Evolutionary conservation across 2,329 filamentous ascomycete genomes (phyloP).

Genomic region (Stagonosporopsis chrysanthemi): DNA sequence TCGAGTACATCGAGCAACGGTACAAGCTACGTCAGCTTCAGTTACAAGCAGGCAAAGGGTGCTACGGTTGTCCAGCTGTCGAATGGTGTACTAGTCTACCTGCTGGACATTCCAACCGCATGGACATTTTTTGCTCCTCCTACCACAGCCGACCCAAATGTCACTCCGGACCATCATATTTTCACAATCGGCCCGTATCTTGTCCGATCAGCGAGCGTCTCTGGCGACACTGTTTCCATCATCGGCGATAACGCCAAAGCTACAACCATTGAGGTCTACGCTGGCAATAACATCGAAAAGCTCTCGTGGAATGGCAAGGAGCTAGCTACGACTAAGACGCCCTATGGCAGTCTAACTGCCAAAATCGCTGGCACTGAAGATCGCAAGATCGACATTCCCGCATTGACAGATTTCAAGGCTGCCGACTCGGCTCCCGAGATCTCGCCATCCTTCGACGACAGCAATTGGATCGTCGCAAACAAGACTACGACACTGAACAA

Average conservation of each 20-base stretch:
- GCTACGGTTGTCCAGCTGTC: conserved; percentile 58
- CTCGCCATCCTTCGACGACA: conserved; percentile 58
- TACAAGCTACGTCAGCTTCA: conserved; percentile 43
- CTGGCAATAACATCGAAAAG: conserved; percentile 37
- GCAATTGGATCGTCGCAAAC: conserved; percentile 59
- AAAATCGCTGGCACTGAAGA: conserved; percentile 50
- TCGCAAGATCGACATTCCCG: conserved; percentile 54
- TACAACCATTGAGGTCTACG: conserved; percentile 51
- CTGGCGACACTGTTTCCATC: conserved; percentile 53
- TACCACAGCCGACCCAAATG: conserved; percentile 56
- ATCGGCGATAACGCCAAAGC: conserved; percentile 57
- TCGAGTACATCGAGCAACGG: conserved; percentile 30
- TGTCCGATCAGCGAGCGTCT: conserved; percentile 52
- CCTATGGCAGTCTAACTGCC: conserved; percentile 56
- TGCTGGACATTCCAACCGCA: conserved; percentile 62
- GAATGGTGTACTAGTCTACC: conserved; percentile 59
- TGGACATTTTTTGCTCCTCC: conserved; percentile 65
- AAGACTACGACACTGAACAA: conserved; percentile 58
- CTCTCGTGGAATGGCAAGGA: conserved; percentile 58
- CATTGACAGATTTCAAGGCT: conserved; percentile 57
- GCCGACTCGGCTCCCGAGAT: conserved; percentile 61
- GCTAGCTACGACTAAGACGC: conserved; percentile 48
- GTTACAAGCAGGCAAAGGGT: conserved; percentile 58
- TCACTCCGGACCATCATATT: conserved; percentile 55
- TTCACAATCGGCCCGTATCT: conserved; percentile 42